Percentiles rank a stretch among this genome's conserved stretches.
Evolutionary conservation across 441 rosid species (phyloP).

Genomic region (Syzygium malaccense): DNA sequence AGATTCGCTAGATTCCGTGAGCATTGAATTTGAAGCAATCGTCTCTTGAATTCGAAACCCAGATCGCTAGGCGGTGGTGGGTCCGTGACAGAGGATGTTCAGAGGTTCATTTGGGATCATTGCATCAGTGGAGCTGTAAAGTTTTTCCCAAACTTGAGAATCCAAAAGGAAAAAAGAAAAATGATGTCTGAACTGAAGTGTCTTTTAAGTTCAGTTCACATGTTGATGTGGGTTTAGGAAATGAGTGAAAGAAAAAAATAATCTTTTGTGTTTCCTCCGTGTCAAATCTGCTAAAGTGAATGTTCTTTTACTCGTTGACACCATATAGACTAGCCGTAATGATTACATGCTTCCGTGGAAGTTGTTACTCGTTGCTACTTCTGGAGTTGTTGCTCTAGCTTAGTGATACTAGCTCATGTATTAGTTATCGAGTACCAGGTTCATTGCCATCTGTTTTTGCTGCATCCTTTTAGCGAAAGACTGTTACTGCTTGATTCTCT

Average conservation of each 20-base stretch:
- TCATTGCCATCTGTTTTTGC: neutral
- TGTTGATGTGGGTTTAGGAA: neutral
- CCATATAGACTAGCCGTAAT: neutral
- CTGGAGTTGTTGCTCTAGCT: neutral
- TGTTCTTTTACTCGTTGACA: neutral
- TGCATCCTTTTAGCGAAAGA: neutral
- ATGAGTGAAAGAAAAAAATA: neutral
- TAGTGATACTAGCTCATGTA: neutral
- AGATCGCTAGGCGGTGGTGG: conserved; percentile 56
- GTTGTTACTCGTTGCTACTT: neutral
- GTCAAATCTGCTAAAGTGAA: neutral
- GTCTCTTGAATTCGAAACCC: neutral
- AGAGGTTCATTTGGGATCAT: conserved; percentile 61
- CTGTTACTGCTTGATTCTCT: neutral
- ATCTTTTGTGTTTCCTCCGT: neutral
- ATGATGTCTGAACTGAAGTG: neutral
- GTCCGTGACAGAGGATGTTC: conserved; percentile 36
- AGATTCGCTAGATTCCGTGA: neutral
- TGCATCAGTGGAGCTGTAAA: neutral
- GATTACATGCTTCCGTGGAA: neutral
- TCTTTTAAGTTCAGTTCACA: neutral
- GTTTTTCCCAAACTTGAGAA: neutral
- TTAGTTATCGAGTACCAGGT: neutral
- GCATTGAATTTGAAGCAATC: neutral
- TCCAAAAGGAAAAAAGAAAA: neutral